Evolutionary conservation across 2,329 filamentous ascomycete genomes (phyloP), one percentile per base, ranked within the genome.

Genomic region (Graphilbum fragrans): DNA sequence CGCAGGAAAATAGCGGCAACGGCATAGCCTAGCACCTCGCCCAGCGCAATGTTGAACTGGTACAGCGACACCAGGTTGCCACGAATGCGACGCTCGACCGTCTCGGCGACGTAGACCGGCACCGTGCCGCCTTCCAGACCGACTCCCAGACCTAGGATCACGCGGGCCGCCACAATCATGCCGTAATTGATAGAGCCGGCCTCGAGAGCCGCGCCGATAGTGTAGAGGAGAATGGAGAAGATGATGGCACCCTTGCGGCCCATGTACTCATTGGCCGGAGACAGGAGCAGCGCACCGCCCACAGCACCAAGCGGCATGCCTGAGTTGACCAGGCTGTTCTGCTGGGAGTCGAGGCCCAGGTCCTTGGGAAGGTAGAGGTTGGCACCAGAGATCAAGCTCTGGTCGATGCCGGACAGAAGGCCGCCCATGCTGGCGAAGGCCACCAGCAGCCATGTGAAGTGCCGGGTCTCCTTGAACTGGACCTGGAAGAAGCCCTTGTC

Each of bases 351-450:
- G 25, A 85, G 65, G 20, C 61, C 53, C 1, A 85, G 62, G 35
- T 77, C 75, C 0, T 55, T 49, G 3, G 80, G 81, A 35, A 85
- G 63, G 54, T 72, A 80, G 4, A 85, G 63, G 52, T 81, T 80
- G 38, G 81, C 81, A 40, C 81, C 81, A 12, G 72, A 79, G 51
- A 86, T 86, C 42, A 85, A 64, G 36, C 75, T 81, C 58, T 86
- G 81, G 53, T 86, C 81, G 18, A 86, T 66, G 45, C 81, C 81
- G 2, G 77, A 82, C 1, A 85, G 70, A 19, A 86, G 62, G 54
- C 81, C 81, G 38, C 81, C 80, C 77, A 85, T 82, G 16, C 76
- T 81, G n/a, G 80, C 80, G 50, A 85, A 85, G 1, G 69, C 74
- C 35, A 82, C 77, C 14, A 83, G 66, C 16, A 81, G 59, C 64